These are phyloP conservation scores for Metarhizium sp. DNA, from an alignment of 2,329 filamentous ascomycete genomes.

Conservation along the genomic window DNA sequence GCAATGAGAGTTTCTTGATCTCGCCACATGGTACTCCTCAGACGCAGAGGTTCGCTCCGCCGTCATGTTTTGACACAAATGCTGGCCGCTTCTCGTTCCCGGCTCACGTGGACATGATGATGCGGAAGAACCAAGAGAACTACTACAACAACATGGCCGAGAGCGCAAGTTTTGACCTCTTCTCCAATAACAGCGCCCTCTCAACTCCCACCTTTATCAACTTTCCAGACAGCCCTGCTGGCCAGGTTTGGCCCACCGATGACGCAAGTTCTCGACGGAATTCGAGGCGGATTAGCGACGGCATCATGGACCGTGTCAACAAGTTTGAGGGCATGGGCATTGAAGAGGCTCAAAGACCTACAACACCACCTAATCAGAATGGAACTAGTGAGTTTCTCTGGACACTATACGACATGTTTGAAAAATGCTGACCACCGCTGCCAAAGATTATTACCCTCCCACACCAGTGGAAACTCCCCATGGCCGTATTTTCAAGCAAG, in stretches of 20 bases:
- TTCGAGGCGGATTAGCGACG: constrained; percentile 46
- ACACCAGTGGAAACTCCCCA: constrained; percentile 59
- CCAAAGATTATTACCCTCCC: constrained; percentile 51
- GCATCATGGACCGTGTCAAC: constrained; percentile 48
- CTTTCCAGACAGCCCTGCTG: constrained; percentile 37
- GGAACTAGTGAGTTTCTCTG: constrained; percentile 40
- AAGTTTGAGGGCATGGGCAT: constrained; percentile 48
- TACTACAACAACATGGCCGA: constrained; percentile 31
- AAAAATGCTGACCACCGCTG: constrained; percentile 5
- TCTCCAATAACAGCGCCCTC: constrained; percentile 34
- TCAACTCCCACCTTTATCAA: constrained; percentile 41
- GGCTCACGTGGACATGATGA: constrained; percentile 32
- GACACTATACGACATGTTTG: background rate
- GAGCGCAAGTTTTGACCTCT: constrained; percentile 41
- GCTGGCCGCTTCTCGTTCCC: constrained; percentile 39
- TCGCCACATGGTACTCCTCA: constrained; percentile 48
- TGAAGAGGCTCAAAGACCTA: constrained; percentile 39
- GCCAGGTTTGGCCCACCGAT: constrained; percentile 34
- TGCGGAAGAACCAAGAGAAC: constrained; percentile 37
- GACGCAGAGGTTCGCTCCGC: constrained; percentile 40
- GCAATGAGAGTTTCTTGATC: constrained; percentile 46
- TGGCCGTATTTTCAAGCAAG: constrained; percentile 33
- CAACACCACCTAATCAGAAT: constrained; percentile 54
- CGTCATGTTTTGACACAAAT: constrained; percentile 33
- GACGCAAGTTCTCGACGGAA: constrained; percentile 36